Base-by-base conservation (phyloP, 2,329 filamentous ascomycete species). In the Cadophora sp. region DNA sequence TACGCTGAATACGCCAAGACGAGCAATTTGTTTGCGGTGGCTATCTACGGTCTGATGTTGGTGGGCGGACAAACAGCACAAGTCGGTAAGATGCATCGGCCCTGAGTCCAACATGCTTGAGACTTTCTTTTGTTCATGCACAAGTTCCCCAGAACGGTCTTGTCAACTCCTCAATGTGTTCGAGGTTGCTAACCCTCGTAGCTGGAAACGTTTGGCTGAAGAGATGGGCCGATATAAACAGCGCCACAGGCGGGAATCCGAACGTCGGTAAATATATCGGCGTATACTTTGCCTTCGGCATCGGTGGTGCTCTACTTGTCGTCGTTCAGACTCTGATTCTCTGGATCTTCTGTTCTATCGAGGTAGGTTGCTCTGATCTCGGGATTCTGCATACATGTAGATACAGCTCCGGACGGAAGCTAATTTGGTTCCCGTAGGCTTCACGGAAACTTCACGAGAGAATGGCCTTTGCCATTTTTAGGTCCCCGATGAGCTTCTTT, bases 321-420 rank as follows among this genome's bases (percentile, higher is more conserved):
- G 93, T 98, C 51, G 77, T 97, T 34, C 96, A 98, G 81, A 98
- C 95, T 6, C 83, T 99, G 74, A 94, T 99, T 72, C 85, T 99
- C 31, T 99, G 96, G 96, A 98, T 99, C 73, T 98, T 99, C 83
- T 99, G 97, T 82, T 98, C 96, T 4, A 99, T 99, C 71, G 96
- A 99, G 87, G 91, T 93, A 83, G 63, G 81, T 78, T 5, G n/a
- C 19, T 37, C 56, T 75, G 55, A 61, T 61, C 74, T 66, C 56
- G 31, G 63, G 62, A 50, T 64, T 50, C 22, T 69, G 68, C 71
- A 70, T 71, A 31, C 66, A 66, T 68, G 67, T 63, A 67, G 55
- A 50, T 64, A 66, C 66, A 63, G 34, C 27, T 51, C 64, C 68
- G 56, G 60, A 66, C 65, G 64, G 70, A 73, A 70, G 70, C 73